Percentiles rank a stretch among this genome's conserved stretches.
Conservation (phyloP, 1,284 basidiomycete species). For the Mycena citricolor region DNA sequence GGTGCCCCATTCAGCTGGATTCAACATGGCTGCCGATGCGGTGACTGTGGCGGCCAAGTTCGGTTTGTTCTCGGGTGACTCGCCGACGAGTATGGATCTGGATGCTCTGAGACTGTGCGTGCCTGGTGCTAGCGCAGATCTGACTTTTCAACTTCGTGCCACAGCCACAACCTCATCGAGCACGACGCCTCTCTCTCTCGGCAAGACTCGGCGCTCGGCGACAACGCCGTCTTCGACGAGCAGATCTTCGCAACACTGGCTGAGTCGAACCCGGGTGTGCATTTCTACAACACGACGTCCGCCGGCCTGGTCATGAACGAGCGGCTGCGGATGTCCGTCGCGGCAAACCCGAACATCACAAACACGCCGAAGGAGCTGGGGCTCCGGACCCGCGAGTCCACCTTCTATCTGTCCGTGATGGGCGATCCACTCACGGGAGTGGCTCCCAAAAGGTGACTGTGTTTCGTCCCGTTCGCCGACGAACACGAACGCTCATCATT, state of each 20-base stretch:
- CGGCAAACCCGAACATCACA: constrained; percentile 17
- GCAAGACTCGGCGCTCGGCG: constrained; percentile 19
- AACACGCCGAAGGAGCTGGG: constrained; percentile 23
- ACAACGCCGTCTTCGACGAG: constrained; percentile 26
- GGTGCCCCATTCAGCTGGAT: constrained; percentile 22
- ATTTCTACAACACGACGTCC: constrained; percentile 27
- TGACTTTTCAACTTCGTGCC: neutral
- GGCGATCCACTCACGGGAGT: constrained; percentile 22
- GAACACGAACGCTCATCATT: too few species aligned
- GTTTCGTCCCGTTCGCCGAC: too few species aligned
- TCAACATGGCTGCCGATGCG: constrained; percentile 15
- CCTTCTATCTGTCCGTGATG: constrained; percentile 26
- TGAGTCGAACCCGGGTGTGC: constrained; percentile 25
- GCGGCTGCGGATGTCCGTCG: constrained; percentile 16
- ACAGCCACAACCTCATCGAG: constrained; percentile 25
- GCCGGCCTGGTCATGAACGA: constrained; percentile 20
- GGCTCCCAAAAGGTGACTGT: constrained; percentile 25
- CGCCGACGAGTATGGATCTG: constrained; percentile 9
- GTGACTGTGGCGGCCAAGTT: constrained; percentile 19
- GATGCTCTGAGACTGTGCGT: constrained; percentile 20
- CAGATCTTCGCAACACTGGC: constrained; percentile 22
- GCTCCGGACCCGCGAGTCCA: constrained; percentile 18
- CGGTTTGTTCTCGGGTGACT: constrained; percentile 17
- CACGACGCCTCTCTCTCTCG: constrained; percentile 27
- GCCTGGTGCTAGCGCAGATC: neutral